Evolutionary conservation across 2,329 filamentous ascomycete genomes (phyloP).

Genomic region (Nemania bipapillata): DNA sequence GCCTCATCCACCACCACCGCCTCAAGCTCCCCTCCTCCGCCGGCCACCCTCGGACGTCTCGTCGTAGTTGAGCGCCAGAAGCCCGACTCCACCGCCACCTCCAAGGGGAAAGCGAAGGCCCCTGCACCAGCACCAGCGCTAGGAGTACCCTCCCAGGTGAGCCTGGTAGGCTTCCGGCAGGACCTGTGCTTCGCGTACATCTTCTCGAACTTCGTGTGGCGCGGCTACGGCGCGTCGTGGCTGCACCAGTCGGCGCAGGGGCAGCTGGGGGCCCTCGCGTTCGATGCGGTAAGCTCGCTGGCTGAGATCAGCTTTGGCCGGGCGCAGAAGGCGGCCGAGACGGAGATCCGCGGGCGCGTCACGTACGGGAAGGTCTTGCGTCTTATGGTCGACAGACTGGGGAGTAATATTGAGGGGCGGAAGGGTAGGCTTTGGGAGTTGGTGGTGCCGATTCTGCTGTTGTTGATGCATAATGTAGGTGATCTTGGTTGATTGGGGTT

Average conservation of each 20-base stretch:
- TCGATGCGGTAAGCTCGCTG: conserved; percentile 18
- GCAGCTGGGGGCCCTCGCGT: conserved; percentile 15
- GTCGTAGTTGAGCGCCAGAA: neutral
- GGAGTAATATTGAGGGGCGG: neutral
- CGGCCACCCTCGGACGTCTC: neutral
- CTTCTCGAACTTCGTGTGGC: conserved; percentile 32
- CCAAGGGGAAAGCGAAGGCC: neutral
- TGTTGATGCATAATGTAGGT: conserved; percentile 20
- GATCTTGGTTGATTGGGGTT: neutral
- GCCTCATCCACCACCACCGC: neutral
- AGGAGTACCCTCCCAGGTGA: neutral
- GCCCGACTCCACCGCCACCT: too few species aligned
- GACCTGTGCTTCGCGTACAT: conserved; percentile 21
- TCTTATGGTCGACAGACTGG: conserved; percentile 8
- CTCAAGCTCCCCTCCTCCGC: neutral
- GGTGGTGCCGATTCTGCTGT: conserved; percentile 4
- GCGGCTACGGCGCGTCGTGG: conserved; percentile 22
- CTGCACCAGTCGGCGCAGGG: conserved; percentile 17
- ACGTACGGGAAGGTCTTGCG: conserved; percentile 18
- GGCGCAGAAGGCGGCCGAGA: conserved; percentile 1
- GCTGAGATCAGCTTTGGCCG: conserved; percentile 24
- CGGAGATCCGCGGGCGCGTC: conserved; percentile 18
- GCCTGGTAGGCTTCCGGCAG: conserved; percentile 11
- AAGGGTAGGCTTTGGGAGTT: neutral
- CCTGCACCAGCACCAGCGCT: neutral